These are phyloP conservation scores for Telfairia occidentalis DNA, from an alignment of 331 rosid species.

Conservation along the genomic window DNA sequence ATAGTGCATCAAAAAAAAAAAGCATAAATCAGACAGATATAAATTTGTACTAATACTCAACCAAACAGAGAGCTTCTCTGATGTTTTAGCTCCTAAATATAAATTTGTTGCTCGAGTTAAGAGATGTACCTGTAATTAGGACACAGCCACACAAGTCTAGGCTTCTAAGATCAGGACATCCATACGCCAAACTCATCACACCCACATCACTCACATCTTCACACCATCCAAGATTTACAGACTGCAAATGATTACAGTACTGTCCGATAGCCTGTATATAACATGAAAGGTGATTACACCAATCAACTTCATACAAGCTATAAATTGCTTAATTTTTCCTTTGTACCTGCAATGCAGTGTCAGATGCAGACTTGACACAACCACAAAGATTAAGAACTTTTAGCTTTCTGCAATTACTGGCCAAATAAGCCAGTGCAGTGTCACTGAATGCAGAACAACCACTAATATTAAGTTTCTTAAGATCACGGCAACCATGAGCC, in stretches of 20 bases:
- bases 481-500: conserved; percentile 65
- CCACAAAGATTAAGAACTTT: conserved; percentile 80
- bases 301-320: not conserved
- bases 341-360: conserved; percentile 72
- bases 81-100: not conserved
- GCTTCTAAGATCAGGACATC: conserved; percentile 82
- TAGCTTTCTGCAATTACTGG: conserved; percentile 50
- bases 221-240: conserved; percentile 95
- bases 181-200: conserved; percentile 68
- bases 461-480: conserved; percentile 63
- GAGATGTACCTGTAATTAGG: conserved; percentile 66
- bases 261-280: conserved; percentile 65
- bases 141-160: conserved; percentile 83
- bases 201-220: conserved; percentile 72
- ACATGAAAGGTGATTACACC: not conserved
- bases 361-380: conserved; percentile 62
- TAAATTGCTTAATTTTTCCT: not conserved
- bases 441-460: conserved; percentile 84
- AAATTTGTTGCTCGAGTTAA: not conserved
- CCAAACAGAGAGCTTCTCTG: not conserved
- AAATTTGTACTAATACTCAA: too few species aligned
- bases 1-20: not conserved
- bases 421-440: conserved; percentile 58
- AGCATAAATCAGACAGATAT: not conserved
- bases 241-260: conserved; percentile 62